Evolutionary conservation across 2,329 filamentous ascomycete genomes (phyloP).

Genomic region (Sphaerostilbella broomeana): DNA sequence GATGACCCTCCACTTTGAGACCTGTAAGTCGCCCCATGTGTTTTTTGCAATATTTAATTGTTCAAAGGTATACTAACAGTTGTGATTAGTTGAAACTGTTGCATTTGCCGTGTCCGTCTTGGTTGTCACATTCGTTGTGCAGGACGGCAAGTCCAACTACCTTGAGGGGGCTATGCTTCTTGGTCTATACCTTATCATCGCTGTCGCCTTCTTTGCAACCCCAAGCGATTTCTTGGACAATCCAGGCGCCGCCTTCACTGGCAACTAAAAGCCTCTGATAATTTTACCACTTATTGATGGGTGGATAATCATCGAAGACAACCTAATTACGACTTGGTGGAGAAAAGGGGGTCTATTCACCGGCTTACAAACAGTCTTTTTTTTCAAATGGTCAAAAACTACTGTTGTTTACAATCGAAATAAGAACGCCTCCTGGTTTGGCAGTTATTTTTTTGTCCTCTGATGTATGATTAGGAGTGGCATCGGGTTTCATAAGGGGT

Average conservation of each 20-base stretch:
- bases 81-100: slow-evolving; percentile 58
- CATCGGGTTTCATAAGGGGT: no score
- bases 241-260: slow-evolving; percentile 2
- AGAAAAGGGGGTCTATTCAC: neutral
- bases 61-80: slow-evolving; percentile 16
- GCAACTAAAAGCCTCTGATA: neutral
- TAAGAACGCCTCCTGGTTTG: neutral
- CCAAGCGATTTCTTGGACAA: slow-evolving; percentile 42
- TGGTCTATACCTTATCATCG: slow-evolving; percentile 53
- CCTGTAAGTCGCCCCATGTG: slow-evolving; percentile 26
- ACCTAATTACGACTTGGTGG: no score
- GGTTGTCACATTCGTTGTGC: slow-evolving; percentile 69
- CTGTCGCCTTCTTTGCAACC: slow-evolving; percentile 53
- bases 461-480: no score
- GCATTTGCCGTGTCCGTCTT: slow-evolving; percentile 70
- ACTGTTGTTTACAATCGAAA: neutral
- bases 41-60: neutral
- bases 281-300: neutral
- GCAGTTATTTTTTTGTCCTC: no score
- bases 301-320: neutral
- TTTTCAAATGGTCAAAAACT: no score
- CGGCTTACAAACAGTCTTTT: no score
- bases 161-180: slow-evolving; percentile 67
- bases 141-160: slow-evolving; percentile 80
- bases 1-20: slow-evolving; percentile 78